phyloP scores from a whole-genome alignment of 371 early-diverging fungal genomes.

The Mucor lusitanicus region DNA sequence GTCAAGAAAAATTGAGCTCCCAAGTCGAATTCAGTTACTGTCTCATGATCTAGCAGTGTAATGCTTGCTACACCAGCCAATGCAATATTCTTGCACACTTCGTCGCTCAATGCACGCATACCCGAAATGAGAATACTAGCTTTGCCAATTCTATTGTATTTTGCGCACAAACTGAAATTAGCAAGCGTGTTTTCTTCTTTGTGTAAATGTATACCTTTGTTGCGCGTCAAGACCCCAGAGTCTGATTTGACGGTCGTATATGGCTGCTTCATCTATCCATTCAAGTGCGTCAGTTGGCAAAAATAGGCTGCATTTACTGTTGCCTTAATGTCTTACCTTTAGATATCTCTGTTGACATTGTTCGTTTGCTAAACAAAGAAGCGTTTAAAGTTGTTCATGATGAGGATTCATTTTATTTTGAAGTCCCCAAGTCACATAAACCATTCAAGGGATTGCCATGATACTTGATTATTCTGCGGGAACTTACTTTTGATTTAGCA shows the following conservation, averaged over 20 bases:
- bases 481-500: too few species aligned
- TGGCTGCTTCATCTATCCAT: constrained; percentile 77
- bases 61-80: constrained; percentile 86
- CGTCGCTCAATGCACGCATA: constrained; percentile 70
- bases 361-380: not conserved
- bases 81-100: constrained; percentile 89
- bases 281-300: not conserved
- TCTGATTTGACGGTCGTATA: constrained; percentile 95
- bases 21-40: constrained; percentile 67
- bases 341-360: not conserved
- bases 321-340: not conserved
- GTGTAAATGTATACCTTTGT: constrained; percentile 56
- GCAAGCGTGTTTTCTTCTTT: not conserved
- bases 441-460: too few species aligned
- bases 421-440: too few species aligned
- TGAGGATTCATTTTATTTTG: too few species aligned
- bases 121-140: constrained; percentile 73
- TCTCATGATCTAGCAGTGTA: constrained; percentile 65
- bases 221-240: constrained; percentile 96
- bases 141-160: constrained; percentile 67
- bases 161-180: not conserved
- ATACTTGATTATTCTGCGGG: too few species aligned
- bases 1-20: constrained; percentile 78
- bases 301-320: not conserved
- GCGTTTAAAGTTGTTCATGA: not conserved